Conservation (phyloP, 2,329 filamentous ascomycete genomes). For the Calonectria leucothoes region DNA sequence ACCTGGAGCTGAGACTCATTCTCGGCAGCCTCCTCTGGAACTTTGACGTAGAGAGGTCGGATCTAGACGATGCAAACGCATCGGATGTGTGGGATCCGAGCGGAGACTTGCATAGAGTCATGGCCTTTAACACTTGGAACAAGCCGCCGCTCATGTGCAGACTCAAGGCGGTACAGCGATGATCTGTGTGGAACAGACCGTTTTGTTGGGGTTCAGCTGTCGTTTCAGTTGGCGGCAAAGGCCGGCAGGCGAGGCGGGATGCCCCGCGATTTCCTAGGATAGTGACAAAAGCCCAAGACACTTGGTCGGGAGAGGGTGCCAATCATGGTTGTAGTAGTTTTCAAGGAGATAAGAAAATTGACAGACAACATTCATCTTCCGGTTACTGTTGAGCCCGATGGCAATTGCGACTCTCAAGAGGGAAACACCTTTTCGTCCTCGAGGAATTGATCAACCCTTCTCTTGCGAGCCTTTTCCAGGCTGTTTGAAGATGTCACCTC, state of each 20-base stretch:
- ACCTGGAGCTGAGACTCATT: slow-evolving; percentile 62
- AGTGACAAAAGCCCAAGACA: neutral
- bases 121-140: slow-evolving; percentile 43
- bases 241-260: neutral
- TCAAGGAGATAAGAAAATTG: neutral
- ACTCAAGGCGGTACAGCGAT: slow-evolving; percentile 8
- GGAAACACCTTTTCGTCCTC: slow-evolving; percentile 39
- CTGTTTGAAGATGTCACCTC: slow-evolving; percentile 18
- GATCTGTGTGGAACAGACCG: neutral
- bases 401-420: slow-evolving; percentile 27
- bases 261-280: neutral
- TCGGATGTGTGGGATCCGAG: slow-evolving; percentile 41
- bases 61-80: slow-evolving; percentile 30
- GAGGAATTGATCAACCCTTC: slow-evolving; percentile 41
- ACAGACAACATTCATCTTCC: neutral
- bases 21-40: slow-evolving; percentile 60
- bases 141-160: slow-evolving; percentile 42
- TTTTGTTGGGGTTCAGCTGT: neutral
- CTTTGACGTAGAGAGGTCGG: slow-evolving; percentile 54
- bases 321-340: neutral
- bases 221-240: neutral
- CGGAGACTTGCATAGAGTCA: slow-evolving; percentile 33
- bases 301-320: neutral
- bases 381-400: neutral
- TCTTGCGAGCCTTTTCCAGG: slow-evolving; percentile 34